A percentile compares a stretch with the other conserved stretches of the same genome.
phyloP scores from a whole-genome alignment of 768 basidiomycete genomes.

The Brasilioporus rufonigricans region DNA sequence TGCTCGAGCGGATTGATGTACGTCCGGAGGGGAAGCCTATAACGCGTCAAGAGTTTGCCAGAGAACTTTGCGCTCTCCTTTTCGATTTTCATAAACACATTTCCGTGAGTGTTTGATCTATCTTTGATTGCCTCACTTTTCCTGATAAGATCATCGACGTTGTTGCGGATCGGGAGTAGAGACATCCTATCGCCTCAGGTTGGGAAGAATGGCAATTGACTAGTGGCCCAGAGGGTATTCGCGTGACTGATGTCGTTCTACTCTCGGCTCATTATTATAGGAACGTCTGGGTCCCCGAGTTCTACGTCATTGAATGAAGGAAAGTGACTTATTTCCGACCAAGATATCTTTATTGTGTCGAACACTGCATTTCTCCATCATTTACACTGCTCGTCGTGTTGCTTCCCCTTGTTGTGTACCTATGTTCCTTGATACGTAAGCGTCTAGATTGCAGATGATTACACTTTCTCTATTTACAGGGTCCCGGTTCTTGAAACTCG shows the following conservation, averaged over 20 bases:
- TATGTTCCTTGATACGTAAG: too few relatives aligned
- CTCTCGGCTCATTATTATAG: conserved; percentile 26
- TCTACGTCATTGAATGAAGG: conserved; percentile 26
- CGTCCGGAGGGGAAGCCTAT: conserved; percentile 2
- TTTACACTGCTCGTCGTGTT: too few relatives aligned
- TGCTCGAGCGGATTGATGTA: conserved; percentile 16
- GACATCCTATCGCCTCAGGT: conserved; percentile 4
- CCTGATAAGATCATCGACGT: too few relatives aligned
- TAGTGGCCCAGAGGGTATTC: conserved; percentile 13
- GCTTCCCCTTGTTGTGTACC: too few relatives aligned
- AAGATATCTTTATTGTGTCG: too few relatives aligned
- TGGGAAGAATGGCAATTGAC: conserved; percentile 22
- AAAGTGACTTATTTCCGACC: too few relatives aligned
- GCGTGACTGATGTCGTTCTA: conserved; percentile 14
- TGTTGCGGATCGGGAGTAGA: too few relatives aligned
- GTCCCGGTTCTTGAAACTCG: too few relatives aligned
- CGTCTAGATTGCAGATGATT: too few relatives aligned
- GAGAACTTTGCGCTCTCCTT: conserved; percentile 15
- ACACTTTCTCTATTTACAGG: too few relatives aligned
- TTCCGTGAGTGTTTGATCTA: conserved; percentile 5
- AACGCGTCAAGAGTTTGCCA: conserved; percentile 21
- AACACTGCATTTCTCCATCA: too few relatives aligned
- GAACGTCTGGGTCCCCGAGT: conserved; percentile 28
- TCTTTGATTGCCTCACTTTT: too few relatives aligned
- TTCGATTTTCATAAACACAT: not conserved